phyloP scores from a whole-genome alignment of 1,139 yeast species.

The Taiozyma onychis region DNA sequence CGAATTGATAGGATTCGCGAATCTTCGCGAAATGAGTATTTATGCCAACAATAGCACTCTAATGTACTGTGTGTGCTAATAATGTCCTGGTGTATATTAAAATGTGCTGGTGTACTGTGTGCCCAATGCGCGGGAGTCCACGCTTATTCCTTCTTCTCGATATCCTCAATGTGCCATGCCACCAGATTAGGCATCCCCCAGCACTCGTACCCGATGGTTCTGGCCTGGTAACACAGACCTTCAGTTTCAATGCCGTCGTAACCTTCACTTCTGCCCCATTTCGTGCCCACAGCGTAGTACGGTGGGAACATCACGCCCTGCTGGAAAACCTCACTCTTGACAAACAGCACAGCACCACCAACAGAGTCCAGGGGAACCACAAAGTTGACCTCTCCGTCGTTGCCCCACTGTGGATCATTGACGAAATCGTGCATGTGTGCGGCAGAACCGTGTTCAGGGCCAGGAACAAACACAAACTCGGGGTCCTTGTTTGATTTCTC shows the following conservation, averaged over 20 bases:
- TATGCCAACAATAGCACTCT: too few relatives aligned
- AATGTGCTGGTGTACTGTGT: neutral
- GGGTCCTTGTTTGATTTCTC: constrained; percentile 43
- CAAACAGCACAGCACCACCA: constrained; percentile 44
- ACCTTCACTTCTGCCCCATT: constrained; percentile 38
- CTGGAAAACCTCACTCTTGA: constrained; percentile 37
- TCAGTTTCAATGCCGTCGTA: constrained; percentile 49
- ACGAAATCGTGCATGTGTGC: constrained; percentile 15
- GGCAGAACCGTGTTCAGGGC: constrained; percentile 8
- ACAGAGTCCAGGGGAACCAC: constrained; percentile 36
- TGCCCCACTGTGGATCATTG: constrained; percentile 5
- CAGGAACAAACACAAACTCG: constrained; percentile 15
- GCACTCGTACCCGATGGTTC: constrained; percentile 37
- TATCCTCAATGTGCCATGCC: constrained; percentile 18
- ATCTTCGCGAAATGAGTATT: too few relatives aligned
- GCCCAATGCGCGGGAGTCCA: too few relatives aligned
- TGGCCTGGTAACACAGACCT: constrained; percentile 43
- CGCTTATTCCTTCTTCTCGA: constrained; percentile 1
- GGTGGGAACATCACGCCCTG: constrained; percentile 44
- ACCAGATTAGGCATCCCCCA: constrained; percentile 26
- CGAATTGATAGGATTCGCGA: neutral
- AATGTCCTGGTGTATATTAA: too few relatives aligned
- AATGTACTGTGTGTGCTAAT: too few relatives aligned
- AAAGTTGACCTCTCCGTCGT: constrained; percentile 3
- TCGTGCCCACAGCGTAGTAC: constrained; percentile 38